Evolutionary conservation across 148 eudicot genomes (phyloP).

Genomic region (Oxyria digyna): DNA sequence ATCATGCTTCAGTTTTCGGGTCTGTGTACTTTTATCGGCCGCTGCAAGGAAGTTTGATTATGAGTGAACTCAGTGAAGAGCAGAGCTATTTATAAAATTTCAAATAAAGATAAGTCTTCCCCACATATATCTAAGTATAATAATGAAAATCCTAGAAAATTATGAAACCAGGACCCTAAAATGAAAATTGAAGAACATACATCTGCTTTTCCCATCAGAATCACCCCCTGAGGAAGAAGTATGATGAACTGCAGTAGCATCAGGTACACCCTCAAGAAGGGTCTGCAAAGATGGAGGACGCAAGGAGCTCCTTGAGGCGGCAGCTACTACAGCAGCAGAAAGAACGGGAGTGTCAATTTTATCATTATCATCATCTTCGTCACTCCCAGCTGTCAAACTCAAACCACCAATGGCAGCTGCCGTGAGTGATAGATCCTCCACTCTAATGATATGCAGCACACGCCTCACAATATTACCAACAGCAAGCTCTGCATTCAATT

Average conservation of each 20-base stretch:
- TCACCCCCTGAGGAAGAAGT: conserved; percentile 86
- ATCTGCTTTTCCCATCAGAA: conserved; percentile 94
- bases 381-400: conserved; percentile 59
- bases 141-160: background rate
- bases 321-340: conserved; percentile 84
- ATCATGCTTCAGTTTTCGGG: conserved; percentile 84
- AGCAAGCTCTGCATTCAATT: conserved; percentile 72
- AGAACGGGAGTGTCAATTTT: conserved; percentile 48
- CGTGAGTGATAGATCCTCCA: conserved; percentile 80
- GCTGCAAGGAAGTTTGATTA: conserved; percentile 30
- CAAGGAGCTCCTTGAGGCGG: conserved; percentile 80
- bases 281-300: conserved; percentile 97
- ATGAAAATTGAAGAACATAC: conserved; percentile 30
- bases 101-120: background rate
- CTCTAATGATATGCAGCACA: conserved; percentile 83
- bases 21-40: conserved; percentile 67
- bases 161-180: background rate
- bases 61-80: background rate
- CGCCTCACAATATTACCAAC: conserved; percentile 94
- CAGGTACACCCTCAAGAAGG: conserved; percentile 84
- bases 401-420: conserved; percentile 75
- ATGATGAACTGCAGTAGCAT: conserved; percentile 51
- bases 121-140: background rate
- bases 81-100: background rate
- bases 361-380: conserved; percentile 49